Base-by-base conservation (phyloP, 768 basidiomycete species). In the Termitomyces sp. region DNA sequence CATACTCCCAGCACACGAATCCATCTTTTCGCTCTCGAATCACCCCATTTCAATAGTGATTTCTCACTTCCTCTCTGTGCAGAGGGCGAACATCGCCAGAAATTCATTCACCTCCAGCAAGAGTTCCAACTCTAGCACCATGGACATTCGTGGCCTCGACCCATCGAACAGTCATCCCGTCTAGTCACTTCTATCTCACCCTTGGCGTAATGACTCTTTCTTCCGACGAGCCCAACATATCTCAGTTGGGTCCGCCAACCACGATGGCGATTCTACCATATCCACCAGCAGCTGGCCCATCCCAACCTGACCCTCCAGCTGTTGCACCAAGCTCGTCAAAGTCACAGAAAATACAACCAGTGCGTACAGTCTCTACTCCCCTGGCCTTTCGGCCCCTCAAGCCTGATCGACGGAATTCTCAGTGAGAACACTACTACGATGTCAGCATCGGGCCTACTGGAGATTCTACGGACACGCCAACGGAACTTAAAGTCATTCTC, bases 171-270 rank as follows among this genome's bases (percentile, higher is more conserved):
- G 69, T 88, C 54, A 78, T 90, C 55, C 75, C 79, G 44, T 80
- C 81, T 0, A 65, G 76, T 12, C 69, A 88, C n/a, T 70, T 91
- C 44, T 90, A 92, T 68, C 70, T 91, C 57, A 91, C 89, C 0
- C 72, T 92, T 2, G 89, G 89, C 1, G 88, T 90, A 1, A 87
- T 92, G 86, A 71, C 80, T 0, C 82, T 91, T 20, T 5, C 33
- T 22, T 7, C 36, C n/a, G n/a, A n/a, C 18, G 50, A 53, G 24
- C n/a, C 37, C 24, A 7, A 30, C 36, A 7, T 6, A 45, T 13
- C 22, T 14, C 43, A 6, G 13, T 13, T 5, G 13, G 13, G 13
- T 12, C 13, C 5, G 5, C 6, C 24, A 24, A 44, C 14, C 3
- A 14, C 43, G 13, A 16, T 24, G 26, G 12, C 10, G 5, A 43